Percentiles rank a stretch among this genome's conserved stretches.
Conservation (phyloP, 208 protist genomes). For the Leishmania aethiopica region DNA sequence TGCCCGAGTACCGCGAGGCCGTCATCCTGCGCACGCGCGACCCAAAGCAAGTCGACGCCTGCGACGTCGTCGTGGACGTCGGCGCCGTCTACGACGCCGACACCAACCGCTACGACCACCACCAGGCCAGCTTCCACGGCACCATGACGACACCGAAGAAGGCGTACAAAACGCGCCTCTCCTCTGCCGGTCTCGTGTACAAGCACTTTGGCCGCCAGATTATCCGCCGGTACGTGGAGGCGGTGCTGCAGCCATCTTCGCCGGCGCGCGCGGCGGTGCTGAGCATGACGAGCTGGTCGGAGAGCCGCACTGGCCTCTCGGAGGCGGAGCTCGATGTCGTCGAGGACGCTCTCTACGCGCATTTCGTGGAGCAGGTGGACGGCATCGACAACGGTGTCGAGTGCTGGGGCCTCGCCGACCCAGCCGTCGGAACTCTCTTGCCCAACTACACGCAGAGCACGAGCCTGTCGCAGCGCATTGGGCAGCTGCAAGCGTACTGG, state of each 20-base stretch:
- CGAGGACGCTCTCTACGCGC: constrained; percentile 82
- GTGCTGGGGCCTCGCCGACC: constrained; percentile 45
- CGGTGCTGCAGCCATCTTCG: constrained; percentile 38
- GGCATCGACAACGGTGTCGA: constrained; percentile 96
- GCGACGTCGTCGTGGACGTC: constrained; percentile 95
- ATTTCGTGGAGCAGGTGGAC: constrained; percentile 94
- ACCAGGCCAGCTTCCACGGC: constrained; percentile 94
- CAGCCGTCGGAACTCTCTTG: constrained; percentile 34
- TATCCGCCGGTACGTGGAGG: constrained; percentile 66
- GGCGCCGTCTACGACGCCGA: constrained; percentile 92
- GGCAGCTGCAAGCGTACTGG: constrained; percentile 87
- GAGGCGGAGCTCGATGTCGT: constrained; percentile 67
- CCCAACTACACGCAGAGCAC: constrained; percentile 82
- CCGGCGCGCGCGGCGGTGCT: constrained; percentile 45
- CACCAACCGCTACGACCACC: constrained; percentile 94
- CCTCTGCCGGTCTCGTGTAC: constrained; percentile 94
- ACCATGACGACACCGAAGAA: constrained; percentile 81
- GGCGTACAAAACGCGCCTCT: constrained; percentile 86
- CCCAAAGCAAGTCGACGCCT: constrained; percentile 58
- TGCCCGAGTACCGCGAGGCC: constrained; percentile 52
- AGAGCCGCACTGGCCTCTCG: constrained; percentile 33
- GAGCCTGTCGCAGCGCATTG: constrained; percentile 82
- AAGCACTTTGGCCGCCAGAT: constrained; percentile 95
- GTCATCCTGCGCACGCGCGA: constrained; percentile 90
- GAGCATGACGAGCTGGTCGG: constrained; percentile 43